These are phyloP conservation scores for Pseudogymnoascus sp. DNA, from an alignment of 2,329 filamentous ascomycete species.

Conservation along the genomic window DNA sequence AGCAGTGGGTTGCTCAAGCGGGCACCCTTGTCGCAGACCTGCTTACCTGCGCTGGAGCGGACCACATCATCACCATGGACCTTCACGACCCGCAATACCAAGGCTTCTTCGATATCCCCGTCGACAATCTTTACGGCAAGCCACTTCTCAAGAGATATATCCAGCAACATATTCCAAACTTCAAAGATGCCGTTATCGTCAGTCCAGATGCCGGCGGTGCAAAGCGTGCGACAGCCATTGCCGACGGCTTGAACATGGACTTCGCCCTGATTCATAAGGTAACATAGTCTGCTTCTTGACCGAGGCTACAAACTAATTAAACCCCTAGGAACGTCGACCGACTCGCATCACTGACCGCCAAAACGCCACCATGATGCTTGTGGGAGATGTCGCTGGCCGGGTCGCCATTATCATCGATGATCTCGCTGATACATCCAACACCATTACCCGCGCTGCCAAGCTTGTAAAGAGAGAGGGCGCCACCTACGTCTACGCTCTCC, in stretches of 20 bases:
- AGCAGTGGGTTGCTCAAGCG: conserved; percentile 97
- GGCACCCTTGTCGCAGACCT: conserved; percentile 92
- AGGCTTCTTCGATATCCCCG: conserved; percentile 97
- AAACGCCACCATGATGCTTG: conserved; percentile 92
- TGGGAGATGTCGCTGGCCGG: conserved; percentile 73
- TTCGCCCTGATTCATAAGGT: conserved; percentile 99
- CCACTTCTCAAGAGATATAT: conserved; percentile 63
- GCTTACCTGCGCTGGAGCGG: conserved; percentile 87
- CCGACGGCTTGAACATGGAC: conserved; percentile 84
- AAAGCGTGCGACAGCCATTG: conserved; percentile 91
- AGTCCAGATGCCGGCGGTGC: conserved; percentile 94
- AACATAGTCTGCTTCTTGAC: conserved; percentile 29
- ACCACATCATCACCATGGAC: conserved; percentile 97
- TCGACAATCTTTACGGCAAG: conserved; percentile 91
- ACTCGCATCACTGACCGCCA: conserved; percentile 81
- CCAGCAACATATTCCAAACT: conserved; percentile 69
- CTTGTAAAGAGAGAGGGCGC: conserved; percentile 94
- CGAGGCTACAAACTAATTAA: conserved; percentile 26
- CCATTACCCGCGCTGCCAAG: conserved; percentile 91
- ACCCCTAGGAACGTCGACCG: conserved; percentile 68
- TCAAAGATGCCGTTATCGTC: conserved; percentile 81
- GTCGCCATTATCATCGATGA: conserved; percentile 91
- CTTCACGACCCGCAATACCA: conserved; percentile 95
- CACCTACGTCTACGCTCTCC: conserved; percentile 78
- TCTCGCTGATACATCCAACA: conserved; percentile 91